Conservation (phyloP, 192 early-diverging fungal genomes). For the Fimicolochytrium jonesii region DNA sequence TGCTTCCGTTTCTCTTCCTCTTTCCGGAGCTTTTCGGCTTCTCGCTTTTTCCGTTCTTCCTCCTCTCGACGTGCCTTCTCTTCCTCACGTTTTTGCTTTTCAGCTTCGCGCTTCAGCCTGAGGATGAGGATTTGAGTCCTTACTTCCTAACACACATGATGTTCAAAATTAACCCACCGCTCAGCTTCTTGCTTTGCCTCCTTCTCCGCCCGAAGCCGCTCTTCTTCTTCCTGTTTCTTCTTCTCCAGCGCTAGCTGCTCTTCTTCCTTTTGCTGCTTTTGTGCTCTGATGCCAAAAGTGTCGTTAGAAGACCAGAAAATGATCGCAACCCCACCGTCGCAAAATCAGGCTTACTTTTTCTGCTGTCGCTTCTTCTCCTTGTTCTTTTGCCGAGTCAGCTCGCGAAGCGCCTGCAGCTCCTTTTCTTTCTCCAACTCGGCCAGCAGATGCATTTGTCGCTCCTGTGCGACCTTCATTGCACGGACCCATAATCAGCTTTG, state of each 20-base stretch:
- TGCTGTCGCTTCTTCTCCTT: slow-evolving; percentile 51
- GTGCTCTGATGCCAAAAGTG: slow-evolving; percentile 39
- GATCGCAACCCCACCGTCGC: not conserved
- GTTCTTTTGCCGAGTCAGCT: slow-evolving; percentile 37
- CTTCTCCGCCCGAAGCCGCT: slow-evolving; percentile 33
- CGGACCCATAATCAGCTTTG: not conserved
- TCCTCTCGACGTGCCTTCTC: slow-evolving; percentile 34
- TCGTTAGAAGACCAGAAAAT: not conserved
- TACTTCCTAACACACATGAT: slow-evolving; percentile 10
- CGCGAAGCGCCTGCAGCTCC: slow-evolving; percentile 32
- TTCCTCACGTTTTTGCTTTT: slow-evolving; percentile 31
- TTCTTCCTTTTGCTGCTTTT: slow-evolving; percentile 69
- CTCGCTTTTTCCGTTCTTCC: slow-evolving; percentile 48
- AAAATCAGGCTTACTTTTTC: slow-evolving; percentile 61
- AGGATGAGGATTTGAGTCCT: not conserved
- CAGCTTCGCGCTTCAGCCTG: slow-evolving; percentile 49
- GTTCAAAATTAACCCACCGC: slow-evolving; percentile 19
- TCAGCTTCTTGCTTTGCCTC: slow-evolving; percentile 39
- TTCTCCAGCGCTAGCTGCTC: slow-evolving; percentile 54
- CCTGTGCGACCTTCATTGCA: slow-evolving; percentile 69
- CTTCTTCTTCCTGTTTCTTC: slow-evolving; percentile 35
- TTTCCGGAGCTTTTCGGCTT: slow-evolving; percentile 52
- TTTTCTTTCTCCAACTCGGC: slow-evolving; percentile 87
- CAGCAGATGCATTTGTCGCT: slow-evolving; percentile 81
- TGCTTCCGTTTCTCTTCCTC: slow-evolving; percentile 56